Conservation (phyloP, 306 rosid species). For the Gynostemma pentaphyllum region DNA sequence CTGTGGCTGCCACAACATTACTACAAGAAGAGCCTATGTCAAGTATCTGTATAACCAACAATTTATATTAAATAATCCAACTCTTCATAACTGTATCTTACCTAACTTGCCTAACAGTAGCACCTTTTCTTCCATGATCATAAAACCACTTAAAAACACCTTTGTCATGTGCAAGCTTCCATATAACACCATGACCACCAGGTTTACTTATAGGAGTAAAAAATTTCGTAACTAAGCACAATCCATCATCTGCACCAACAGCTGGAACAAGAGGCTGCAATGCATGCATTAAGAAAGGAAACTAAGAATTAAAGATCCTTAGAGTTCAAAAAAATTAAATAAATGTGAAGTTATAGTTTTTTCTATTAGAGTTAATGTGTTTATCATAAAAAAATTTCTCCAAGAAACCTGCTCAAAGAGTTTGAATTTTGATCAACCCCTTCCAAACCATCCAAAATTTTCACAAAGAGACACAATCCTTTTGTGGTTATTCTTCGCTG, state of each 20-base stretch:
- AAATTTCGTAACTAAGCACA: constrained; percentile 67
- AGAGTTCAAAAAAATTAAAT: constrained; percentile 11
- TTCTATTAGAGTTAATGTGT: not conserved
- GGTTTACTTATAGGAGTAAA: constrained; percentile 82
- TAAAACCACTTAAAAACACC: constrained; percentile 90
- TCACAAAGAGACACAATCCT: constrained; percentile 64
- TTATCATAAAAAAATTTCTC: constrained; percentile 1
- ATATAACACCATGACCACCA: constrained; percentile 93
- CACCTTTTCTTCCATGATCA: constrained; percentile 82
- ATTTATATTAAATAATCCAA: constrained; percentile 8
- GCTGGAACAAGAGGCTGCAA: constrained; percentile 94
- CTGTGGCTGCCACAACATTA: constrained; percentile 93
- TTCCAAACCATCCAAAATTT: constrained; percentile 83
- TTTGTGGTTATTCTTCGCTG: constrained; percentile 85
- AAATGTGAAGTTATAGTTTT: not conserved
- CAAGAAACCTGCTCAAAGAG: constrained; percentile 84
- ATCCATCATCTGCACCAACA: constrained; percentile 76
- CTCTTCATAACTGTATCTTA: constrained; percentile 21
- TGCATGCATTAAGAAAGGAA: constrained; percentile 5
- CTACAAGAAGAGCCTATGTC: constrained; percentile 42
- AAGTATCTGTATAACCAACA: constrained; percentile 1
- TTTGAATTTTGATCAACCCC: constrained; percentile 89
- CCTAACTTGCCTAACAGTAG: constrained; percentile 96
- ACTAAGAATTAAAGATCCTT: constrained; percentile 7
- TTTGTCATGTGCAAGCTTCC: constrained; percentile 90